These are phyloP conservation scores for Plantago major DNA, from an alignment of 257 asterid genomes.

Conservation along the genomic window DNA sequence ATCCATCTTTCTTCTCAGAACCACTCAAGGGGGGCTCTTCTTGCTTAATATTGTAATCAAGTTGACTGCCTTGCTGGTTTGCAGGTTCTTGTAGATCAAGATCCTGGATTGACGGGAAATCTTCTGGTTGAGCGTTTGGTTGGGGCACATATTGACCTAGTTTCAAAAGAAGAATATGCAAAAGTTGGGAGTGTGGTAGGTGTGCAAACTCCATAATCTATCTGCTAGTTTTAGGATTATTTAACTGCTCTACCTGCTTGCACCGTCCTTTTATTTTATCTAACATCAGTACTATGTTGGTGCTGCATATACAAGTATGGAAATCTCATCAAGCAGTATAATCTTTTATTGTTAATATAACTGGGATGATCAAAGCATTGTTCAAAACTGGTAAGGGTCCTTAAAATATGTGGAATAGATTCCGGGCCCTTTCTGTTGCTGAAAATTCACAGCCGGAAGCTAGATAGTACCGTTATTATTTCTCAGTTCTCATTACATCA, in stretches of 20 bases:
- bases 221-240: slow-evolving; percentile 7
- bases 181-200: slow-evolving; percentile 75
- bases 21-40: neutral
- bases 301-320: neutral
- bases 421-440: neutral
- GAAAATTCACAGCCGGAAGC: too few relatives aligned
- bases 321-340: neutral
- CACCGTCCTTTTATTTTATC: neutral
- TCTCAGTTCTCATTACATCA: too few relatives aligned
- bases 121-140: slow-evolving; percentile 94
- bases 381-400: neutral
- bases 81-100: slow-evolving; percentile 75
- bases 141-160: slow-evolving; percentile 94
- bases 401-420: neutral
- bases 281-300: neutral
- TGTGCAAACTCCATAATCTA: slow-evolving; percentile 6
- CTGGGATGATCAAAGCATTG: slow-evolving; percentile 1
- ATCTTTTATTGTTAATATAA: neutral
- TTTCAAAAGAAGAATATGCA: slow-evolving; percentile 90
- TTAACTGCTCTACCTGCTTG: slow-evolving; percentile 1
- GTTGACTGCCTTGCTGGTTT: slow-evolving; percentile 15
- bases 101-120: slow-evolving; percentile 97
- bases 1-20: neutral
- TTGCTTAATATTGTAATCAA: slow-evolving; percentile 11
- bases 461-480: too few relatives aligned